Base-by-base conservation (phyloP, 2,329 filamentous ascomycete genomes). In the Neurospora crassa region DNA sequence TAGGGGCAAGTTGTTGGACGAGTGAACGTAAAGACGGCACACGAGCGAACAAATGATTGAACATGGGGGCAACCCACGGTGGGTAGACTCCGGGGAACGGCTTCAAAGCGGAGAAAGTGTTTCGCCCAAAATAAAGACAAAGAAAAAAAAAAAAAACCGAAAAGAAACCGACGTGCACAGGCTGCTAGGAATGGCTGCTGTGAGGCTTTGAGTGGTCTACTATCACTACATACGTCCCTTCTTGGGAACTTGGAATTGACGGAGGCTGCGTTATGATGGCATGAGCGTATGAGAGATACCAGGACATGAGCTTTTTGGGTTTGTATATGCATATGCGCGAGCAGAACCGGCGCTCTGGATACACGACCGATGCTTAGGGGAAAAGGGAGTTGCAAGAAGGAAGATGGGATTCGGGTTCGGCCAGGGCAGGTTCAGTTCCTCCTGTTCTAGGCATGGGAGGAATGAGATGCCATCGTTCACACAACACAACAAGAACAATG, bases 1-100 rank as follows among this genome's bases (percentile, higher is more conserved):
- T 29, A 79, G 79, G 71, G 79, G 80, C 71, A 78, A 82, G 72
- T 78, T 78, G 71, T 78, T 78, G 34, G 81, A 83, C 20, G 80
- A 83, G 34, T 84, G 75, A 74, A 63, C 10, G 16, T 37, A 18
- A 2, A 18, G 29, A 18, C 1, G 16, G 53, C 3, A n/a, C 14
- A 10, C 24, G 53, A 18, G 14, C 24, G 29, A 63, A 11, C 16
- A 37, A 2, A 18, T 10, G 3, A n/a, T 63, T 16, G 16, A 10
- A n/a, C 8, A 16, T n/a, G 24, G 53, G 16, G 18, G 53, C 14
- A 16, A 63, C 53, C 24, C 24, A 37, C 29, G 24, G 5, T 63
- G 29, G 53, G 24, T 34, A 5, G 1, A 63, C 14, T 29, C 47
- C 29, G 16, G 53, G 16, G 29, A 24, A 37, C 53, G 53, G 24